These are phyloP conservation scores for Yamadazyma laniorum DNA, from an alignment of 805 yeast genomes.

Conservation along the genomic window DNA sequence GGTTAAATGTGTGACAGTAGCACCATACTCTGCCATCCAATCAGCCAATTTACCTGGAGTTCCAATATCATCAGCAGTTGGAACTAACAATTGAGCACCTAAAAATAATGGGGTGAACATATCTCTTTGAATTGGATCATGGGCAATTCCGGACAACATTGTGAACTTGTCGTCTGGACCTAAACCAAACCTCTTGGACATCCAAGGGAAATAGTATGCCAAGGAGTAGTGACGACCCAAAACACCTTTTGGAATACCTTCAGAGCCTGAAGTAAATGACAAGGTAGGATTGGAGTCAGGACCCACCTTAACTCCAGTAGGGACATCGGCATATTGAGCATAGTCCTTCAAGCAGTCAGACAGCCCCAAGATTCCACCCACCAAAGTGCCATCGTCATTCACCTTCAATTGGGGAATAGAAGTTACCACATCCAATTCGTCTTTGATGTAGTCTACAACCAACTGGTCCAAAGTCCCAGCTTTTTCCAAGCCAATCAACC, in stretches of 20 bases:
- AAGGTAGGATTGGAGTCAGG: constrained; percentile 97
- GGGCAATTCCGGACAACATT: constrained; percentile 98
- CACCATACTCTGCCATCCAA: constrained; percentile 91
- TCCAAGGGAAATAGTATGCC: constrained; percentile 98
- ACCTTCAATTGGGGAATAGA: constrained; percentile 76
- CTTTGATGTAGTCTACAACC: constrained; percentile 73
- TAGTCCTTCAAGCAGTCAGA: constrained; percentile 52
- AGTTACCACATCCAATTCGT: constrained; percentile 70
- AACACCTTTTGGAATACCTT: constrained; percentile 98
- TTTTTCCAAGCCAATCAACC: constrained; percentile 82
- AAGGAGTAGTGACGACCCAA: constrained; percentile 95
- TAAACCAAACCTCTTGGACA: constrained; percentile 81
- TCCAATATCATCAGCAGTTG: constrained; percentile 96
- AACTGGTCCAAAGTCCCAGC: constrained; percentile 80
- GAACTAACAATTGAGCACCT: constrained; percentile 91
- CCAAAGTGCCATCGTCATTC: constrained; percentile 67
- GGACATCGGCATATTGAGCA: constrained; percentile 45
- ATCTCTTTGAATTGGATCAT: constrained; percentile 98
- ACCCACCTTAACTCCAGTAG: constrained; percentile 90
- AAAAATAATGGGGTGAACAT: constrained; percentile 96
- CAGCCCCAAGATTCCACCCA: constrained; percentile 50
- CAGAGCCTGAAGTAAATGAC: constrained; percentile 96
- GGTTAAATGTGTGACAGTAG: constrained; percentile 95
- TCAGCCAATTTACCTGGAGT: constrained; percentile 97
- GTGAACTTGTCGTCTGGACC: constrained; percentile 84